A percentile compares a stretch with the other conserved stretches of the same genome.
Evolutionary conservation across 305 asterid species (phyloP).

Genomic region (Rubia tinctorum): DNA sequence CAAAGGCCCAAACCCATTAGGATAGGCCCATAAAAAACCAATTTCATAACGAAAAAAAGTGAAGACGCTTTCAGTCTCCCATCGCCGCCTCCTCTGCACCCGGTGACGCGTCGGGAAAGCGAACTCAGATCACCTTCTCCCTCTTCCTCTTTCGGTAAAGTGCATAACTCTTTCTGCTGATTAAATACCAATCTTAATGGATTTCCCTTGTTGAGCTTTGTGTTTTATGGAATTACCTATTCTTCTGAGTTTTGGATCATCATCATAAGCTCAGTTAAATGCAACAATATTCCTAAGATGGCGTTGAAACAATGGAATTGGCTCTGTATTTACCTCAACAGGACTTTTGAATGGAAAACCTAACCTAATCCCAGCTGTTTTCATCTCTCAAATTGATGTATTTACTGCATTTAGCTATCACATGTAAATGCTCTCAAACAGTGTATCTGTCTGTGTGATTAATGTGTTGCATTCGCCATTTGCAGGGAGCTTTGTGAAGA

Average conservation of each 20-base stretch:
- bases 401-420: background rate
- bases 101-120: too few species aligned
- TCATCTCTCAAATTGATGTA: background rate
- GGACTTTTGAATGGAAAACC: background rate
- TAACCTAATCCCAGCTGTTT: background rate
- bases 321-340: too few species aligned
- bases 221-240: background rate
- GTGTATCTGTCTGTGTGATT: background rate
- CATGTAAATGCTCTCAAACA: background rate
- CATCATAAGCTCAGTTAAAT: background rate
- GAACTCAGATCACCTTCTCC: too few species aligned
- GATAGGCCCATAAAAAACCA: too few species aligned
- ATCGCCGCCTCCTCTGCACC: too few species aligned
- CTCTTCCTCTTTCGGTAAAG: too few species aligned
- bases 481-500: slow-evolving; percentile 22
- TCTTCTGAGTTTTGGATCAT: too few species aligned
- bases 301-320: background rate
- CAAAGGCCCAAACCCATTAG: too few species aligned
- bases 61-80: too few species aligned
- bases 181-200: background rate
- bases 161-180: too few species aligned
- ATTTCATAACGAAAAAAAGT: too few species aligned
- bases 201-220: background rate
- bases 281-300: background rate
- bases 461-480: background rate